Evolutionary conservation across 371 early-diverging fungal species (phyloP), one percentile per base, ranked within the genome.

Genomic region (Mucor sp.): DNA sequence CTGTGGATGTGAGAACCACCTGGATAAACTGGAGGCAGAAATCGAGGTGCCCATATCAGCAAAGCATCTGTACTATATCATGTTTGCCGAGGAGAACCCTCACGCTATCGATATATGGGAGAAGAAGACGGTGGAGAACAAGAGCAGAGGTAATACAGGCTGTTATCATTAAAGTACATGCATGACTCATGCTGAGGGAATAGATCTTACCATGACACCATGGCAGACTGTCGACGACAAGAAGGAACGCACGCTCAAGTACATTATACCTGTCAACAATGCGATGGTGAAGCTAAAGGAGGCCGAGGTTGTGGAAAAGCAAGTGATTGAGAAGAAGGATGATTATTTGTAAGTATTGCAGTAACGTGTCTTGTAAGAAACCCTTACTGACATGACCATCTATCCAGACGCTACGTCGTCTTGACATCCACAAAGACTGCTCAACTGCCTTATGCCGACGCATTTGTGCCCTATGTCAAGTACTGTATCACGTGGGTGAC

Each of bases 1-100:
- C 6, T 93, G 93, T 62, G 85, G 80, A 12, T 93, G 93, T 70
- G 79, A 84, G 47, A 86, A 85, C 28, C 93, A 93, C 70, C 68
- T 87, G 25, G 93, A 93, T 53, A 87, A 86, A 62, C 55, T 80
- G 15, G 90, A 89, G 48, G 62, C 77, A 15, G 88, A 91, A 30
- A 74, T 84, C 14, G 80, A 83, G 23, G 71, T 90, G 5, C 74
- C 77, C 1, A 67, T 89, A 11, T 81, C 90, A 6, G 91, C 91
- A 23, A 90, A 89, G 67, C 74, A 75, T 21, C 47, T 90, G 23
- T 90, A 78, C 59, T 87, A 89, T 0, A 47, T 87, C 23, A 60
- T 93, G 25, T 93, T 90, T 74, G 79, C 76, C 8, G 70, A 77
- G 27, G 72, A 61, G 1, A 70, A 70, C 33, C 63, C 66, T 27